Evolutionary conservation across 2,329 filamentous ascomycete species (phyloP), one percentile per base, ranked within the genome.

Genomic region (Lachnellula suecica): DNA sequence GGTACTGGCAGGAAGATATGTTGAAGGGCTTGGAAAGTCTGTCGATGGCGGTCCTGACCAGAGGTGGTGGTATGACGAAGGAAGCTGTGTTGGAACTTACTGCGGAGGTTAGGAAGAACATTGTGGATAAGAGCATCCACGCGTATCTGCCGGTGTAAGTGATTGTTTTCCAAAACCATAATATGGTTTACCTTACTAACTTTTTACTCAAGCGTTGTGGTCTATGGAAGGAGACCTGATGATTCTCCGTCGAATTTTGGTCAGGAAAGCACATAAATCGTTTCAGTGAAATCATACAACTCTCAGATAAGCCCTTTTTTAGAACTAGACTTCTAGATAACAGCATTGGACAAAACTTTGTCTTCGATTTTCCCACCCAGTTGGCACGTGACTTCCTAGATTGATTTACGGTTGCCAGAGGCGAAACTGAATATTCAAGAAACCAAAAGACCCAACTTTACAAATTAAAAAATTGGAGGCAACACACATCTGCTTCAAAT

Each of bases 31-130:
- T 58, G 17, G 50, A 53, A 20, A 52, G 44, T 3, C 20, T 68
- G 42, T 60, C 60, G 9, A 61, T 68, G 49, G 61, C 62, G 1
- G 53, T 62, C 3, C 59, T 67, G 24, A 67, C 63, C 2, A 55
- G 59, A 41, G 51, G 58, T 4, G 48, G 59, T 22, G 59, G 59
- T 4, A 69, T 66, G 67, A 59, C 51, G 9, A 44, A 47, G 4
- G 67, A 70, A 22, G 64, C 69, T 45, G 63, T 71, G 2, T 52
- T 65, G 38, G 60, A 62, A 1, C 57, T 71, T 25, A 56, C 68
- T 7, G 61, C 60, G 15, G 59, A 68, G 15, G 62, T 69, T 1
- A 59, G 67, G 29, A 66, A 63, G 31, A 68, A 71, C 52, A 55
- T 70, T 47, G 50, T 59, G 31, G 62, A 70, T 42, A 64, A 58